A percentile compares a stretch with the other conserved stretches of the same genome.
These are phyloP conservation scores for Ceratobasidium sp. DNA, from an alignment of 1,284 basidiomycete genomes.

Conservation along the genomic window DNA sequence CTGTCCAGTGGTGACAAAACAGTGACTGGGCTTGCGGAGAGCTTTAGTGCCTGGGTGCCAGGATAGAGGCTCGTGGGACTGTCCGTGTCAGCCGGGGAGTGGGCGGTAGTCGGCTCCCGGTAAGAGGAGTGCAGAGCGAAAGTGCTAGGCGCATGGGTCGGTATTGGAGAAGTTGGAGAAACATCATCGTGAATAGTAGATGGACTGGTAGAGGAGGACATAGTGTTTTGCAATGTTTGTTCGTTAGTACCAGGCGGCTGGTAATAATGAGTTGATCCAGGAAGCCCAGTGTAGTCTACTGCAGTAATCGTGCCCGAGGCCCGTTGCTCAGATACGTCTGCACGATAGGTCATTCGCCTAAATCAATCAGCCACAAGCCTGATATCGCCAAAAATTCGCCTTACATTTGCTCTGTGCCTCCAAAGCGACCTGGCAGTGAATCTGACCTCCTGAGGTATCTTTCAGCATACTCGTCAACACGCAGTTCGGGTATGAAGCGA, in stretches of 20 bases:
- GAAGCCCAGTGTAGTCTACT: not conserved
- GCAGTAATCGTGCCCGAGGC: not conserved
- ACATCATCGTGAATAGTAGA: not conserved
- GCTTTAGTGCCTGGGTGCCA: not conserved
- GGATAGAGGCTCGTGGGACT: slow-evolving; percentile 22
- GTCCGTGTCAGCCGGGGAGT: slow-evolving; percentile 23
- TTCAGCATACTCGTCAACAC: slow-evolving; percentile 34
- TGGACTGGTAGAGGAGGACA: not conserved
- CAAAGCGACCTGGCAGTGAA: not conserved
- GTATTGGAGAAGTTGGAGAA: not conserved
- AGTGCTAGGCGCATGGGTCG: not conserved
- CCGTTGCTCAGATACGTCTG: not conserved
- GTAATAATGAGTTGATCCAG: not conserved
- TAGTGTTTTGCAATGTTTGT: not conserved
- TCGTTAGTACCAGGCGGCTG: not conserved
- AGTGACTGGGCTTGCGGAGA: slow-evolving; percentile 24
- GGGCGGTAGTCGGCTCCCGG: not conserved
- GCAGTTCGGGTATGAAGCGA: slow-evolving; percentile 38
- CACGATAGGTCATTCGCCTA: not conserved
- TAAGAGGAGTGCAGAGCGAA: not conserved
- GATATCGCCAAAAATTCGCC: not conserved
- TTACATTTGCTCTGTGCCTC: not conserved
- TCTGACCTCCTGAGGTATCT: slow-evolving; percentile 34
- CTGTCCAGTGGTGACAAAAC: slow-evolving; percentile 17
- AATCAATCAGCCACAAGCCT: not conserved